Conservation (phyloP, 1,139 yeast genomes). For the Blastobotrys proliferans region DNA sequence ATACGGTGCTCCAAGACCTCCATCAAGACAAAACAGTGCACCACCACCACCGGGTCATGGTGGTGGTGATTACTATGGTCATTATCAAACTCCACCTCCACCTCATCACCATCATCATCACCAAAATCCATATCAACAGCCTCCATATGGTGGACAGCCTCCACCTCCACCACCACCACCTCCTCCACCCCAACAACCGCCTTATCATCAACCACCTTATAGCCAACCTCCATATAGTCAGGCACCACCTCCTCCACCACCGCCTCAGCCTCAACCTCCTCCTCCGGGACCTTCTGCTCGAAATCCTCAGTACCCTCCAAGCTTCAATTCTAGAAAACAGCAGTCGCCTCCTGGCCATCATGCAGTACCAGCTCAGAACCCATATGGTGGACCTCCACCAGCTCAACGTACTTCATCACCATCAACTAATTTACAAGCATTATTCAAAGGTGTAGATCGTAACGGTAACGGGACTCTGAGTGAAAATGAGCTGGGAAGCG, state of each 20-base stretch:
- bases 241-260: conserved; percentile 8
- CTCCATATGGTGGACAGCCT: neutral
- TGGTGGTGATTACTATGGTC: too few species aligned
- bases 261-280: conserved; percentile 4
- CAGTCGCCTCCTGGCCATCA: neutral
- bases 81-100: neutral
- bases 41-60: conserved; percentile 9
- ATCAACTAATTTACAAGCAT: conserved; percentile 25
- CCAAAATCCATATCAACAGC: conserved; percentile 5
- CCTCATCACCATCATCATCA: conserved; percentile 2
- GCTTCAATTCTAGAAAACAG: neutral
- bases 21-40: conserved; percentile 6
- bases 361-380: neutral
- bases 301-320: conserved; percentile 2
- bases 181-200: conserved; percentile 11
- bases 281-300: too few species aligned
- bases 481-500: conserved; percentile 56
- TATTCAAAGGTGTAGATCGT: conserved; percentile 29
- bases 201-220: conserved; percentile 1
- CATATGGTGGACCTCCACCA: neutral
- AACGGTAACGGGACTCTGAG: conserved; percentile 47
- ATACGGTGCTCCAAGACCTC: conserved; percentile 9
- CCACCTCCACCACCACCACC: conserved; percentile 10
- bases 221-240: conserved; percentile 5
- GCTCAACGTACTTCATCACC: conserved; percentile 15